phyloP scores from a whole-genome alignment of 2,329 filamentous ascomycete species.

The Cladosporium sp. region DNA sequence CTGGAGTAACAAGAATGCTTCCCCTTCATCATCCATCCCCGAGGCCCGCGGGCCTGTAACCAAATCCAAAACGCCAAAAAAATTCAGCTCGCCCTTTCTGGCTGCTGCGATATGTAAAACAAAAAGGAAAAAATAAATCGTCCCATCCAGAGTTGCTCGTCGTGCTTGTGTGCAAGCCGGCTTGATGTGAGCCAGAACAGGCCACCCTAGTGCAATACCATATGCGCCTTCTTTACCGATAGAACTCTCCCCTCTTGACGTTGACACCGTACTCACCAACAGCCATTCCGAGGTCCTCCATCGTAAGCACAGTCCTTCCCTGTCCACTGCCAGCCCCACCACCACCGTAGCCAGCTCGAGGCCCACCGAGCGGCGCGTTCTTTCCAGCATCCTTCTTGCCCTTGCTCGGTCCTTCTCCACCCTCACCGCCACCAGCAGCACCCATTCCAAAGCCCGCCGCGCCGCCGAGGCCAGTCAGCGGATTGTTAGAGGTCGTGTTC shows the following conservation, averaged over 20 bases:
- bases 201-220: background rate
- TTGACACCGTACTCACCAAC: constrained; percentile 98
- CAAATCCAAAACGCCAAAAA: background rate
- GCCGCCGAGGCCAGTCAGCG: constrained; percentile 81
- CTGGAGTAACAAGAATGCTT: background rate
- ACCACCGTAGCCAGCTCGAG: constrained; percentile 64
- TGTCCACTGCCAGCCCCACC: constrained; percentile 86
- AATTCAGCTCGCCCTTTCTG: background rate
- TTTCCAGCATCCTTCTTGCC: constrained; percentile 36
- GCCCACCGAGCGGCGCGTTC: constrained; percentile 48
- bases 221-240: constrained; percentile 64
- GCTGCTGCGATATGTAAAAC: background rate
- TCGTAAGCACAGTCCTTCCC: constrained; percentile 91
- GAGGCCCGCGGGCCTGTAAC: background rate
- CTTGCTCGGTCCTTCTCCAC: constrained; percentile 40
- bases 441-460: constrained; percentile 68
- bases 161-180: background rate
- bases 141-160: background rate
- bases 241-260: constrained; percentile 96
- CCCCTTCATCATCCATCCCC: background rate
- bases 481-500: constrained; percentile 85
- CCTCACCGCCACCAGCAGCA: constrained; percentile 51
- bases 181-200: background rate
- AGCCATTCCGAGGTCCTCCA: constrained; percentile 98
- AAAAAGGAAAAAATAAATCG: background rate